Conservation (phyloP, 495 filamentous ascomycete genomes). For the Penicillium coprophilum region DNA sequence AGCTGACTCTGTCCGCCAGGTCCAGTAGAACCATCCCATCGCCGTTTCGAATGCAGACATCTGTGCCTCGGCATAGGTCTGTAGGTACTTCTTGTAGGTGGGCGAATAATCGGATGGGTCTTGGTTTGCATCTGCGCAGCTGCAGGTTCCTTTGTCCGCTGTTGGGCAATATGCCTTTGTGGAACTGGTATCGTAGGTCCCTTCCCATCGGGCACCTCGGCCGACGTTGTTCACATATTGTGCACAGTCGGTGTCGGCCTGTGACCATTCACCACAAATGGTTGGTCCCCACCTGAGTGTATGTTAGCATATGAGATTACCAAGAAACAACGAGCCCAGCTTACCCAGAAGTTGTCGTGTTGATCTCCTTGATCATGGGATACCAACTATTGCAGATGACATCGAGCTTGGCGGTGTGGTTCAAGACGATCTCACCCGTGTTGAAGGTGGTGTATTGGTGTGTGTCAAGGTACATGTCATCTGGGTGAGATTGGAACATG, state of each 20-base stretch:
- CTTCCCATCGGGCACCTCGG: constrained; percentile 86
- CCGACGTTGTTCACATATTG: constrained; percentile 86
- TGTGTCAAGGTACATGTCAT: constrained; percentile 74
- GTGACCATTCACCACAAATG: constrained; percentile 96
- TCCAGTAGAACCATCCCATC: constrained; percentile 99
- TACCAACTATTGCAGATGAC: constrained; percentile 89
- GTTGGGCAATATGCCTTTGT: constrained; percentile 69
- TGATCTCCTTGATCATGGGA: constrained; percentile 66
- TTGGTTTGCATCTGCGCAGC: constrained; percentile 74
- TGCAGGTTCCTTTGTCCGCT: constrained; percentile 56
- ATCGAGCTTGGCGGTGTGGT: constrained; percentile 72
- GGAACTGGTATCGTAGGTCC: constrained; percentile 65
- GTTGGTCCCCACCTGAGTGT: constrained; percentile 77
- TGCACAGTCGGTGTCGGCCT: constrained; percentile 96
- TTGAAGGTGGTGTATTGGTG: constrained; percentile 96
- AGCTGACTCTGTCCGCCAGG: constrained; percentile 75
- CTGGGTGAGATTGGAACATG: constrained; percentile 52
- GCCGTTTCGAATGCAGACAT: constrained; percentile 88
- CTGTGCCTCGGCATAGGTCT: constrained; percentile 90
- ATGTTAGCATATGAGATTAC: constrained; percentile 6
- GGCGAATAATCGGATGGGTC: constrained; percentile 63
- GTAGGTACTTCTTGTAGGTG: constrained; percentile 81
- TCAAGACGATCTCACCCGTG: constrained; percentile 65
- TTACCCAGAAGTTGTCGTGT: constrained; percentile 69
- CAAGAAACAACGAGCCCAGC: constrained; percentile 8